phyloP scores from a whole-genome alignment of 2,329 filamentous ascomycete genomes.

The Alternaria sp. region DNA sequence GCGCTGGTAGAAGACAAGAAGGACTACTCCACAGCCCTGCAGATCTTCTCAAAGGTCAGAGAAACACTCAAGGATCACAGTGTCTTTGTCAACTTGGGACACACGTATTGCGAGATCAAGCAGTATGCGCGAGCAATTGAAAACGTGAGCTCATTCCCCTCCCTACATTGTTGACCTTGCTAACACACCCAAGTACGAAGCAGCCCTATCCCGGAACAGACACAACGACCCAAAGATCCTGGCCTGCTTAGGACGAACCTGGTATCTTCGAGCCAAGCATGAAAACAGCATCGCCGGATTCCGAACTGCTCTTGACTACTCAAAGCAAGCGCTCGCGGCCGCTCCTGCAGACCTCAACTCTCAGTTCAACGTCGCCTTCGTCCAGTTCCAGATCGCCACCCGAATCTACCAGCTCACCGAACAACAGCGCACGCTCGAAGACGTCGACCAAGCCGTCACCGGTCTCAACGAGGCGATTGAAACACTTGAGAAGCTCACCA shows the following conservation, averaged over 20 bases:
- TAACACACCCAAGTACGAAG: conserved; percentile 70
- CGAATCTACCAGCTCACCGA: conserved; percentile 78
- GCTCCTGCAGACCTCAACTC: conserved; percentile 86
- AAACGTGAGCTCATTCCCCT: conserved; percentile 55
- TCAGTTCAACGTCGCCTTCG: conserved; percentile 97
- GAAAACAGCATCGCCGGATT: conserved; percentile 68
- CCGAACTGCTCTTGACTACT: conserved; percentile 69
- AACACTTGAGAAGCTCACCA: conserved; percentile 65
- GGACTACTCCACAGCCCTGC: conserved; percentile 79
- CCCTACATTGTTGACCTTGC: not conserved
- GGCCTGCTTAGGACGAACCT: conserved; percentile 85
- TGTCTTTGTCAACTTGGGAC: conserved; percentile 90
- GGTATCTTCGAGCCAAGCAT: conserved; percentile 78
- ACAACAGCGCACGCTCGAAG: conserved; percentile 75
- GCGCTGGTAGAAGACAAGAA: conserved; percentile 94
- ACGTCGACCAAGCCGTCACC: conserved; percentile 78
- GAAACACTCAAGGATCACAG: conserved; percentile 89
- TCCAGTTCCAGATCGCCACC: conserved; percentile 91
- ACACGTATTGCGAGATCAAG: conserved; percentile 87
- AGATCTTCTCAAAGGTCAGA: conserved; percentile 87
- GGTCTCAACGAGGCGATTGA: conserved; percentile 88
- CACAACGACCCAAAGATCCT: conserved; percentile 80
- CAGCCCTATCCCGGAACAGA: conserved; percentile 78
- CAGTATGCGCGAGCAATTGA: conserved; percentile 94
- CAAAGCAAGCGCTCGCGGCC: conserved; percentile 73